Percentiles rank a stretch among this genome's conserved stretches.
Conservation (phyloP, 371 early-diverging fungal species). For the Mucor indicus region DNA sequence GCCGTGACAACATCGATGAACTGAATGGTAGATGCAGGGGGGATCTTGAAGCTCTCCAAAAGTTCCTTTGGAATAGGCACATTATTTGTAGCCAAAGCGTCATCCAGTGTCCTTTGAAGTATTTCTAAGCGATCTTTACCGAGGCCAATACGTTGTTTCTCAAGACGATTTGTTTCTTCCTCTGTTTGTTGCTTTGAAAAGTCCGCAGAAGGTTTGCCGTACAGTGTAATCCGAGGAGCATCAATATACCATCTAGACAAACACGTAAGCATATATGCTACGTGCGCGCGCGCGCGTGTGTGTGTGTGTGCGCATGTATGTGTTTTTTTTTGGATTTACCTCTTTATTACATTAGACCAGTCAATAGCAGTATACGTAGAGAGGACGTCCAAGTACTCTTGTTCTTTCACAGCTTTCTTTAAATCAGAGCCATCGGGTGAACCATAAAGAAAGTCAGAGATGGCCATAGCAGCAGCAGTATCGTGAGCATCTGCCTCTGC, state of each 20-base stretch:
- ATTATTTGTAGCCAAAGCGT: conserved; percentile 57
- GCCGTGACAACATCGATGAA: conserved; percentile 62
- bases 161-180: conserved; percentile 57
- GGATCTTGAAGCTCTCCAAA: conserved; percentile 58
- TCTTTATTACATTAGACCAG: conserved; percentile 54
- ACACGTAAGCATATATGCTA: no score
- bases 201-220: conserved; percentile 61
- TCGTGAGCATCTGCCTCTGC: conserved; percentile 50
- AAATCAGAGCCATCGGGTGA: conserved; percentile 52
- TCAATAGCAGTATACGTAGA: conserved; percentile 42
- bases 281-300: no score
- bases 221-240: conserved; percentile 50
- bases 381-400: conserved; percentile 47
- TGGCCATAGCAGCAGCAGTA: conserved; percentile 42
- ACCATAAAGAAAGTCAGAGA: conserved; percentile 63
- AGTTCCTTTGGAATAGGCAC: conserved; percentile 55
- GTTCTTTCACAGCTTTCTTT: conserved; percentile 44
- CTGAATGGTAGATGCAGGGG: conserved; percentile 54
- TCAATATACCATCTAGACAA: conserved; percentile 51
- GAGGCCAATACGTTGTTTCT: conserved; percentile 50
- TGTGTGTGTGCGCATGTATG: no score
- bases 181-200: conserved; percentile 54
- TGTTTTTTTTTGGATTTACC: no score
- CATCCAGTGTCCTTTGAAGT: conserved; percentile 47
- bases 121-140: conserved; percentile 52